Evolutionary conservation across 2,329 filamentous ascomycete species (phyloP).

Genomic region (Colletotrichum chrysophilum): DNA sequence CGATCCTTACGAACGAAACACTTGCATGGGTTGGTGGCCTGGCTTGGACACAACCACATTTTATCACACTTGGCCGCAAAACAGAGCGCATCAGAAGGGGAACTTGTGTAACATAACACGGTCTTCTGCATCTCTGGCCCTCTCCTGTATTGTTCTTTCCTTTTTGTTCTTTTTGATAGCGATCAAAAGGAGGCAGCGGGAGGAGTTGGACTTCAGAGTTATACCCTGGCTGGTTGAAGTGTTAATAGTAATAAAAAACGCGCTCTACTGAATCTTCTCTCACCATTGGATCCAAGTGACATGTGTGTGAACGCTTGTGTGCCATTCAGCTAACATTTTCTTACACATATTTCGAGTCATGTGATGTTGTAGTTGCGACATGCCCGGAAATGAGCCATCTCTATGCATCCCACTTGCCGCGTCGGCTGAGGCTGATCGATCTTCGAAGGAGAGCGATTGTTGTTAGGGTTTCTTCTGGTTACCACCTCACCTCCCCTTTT

Average conservation of each 20-base stretch:
- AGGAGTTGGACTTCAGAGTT: not conserved
- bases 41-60: not conserved
- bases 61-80: not conserved
- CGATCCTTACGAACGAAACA: conserved; percentile 60
- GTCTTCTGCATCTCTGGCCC: not conserved
- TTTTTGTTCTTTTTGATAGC: not conserved
- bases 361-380: not conserved
- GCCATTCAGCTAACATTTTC: not conserved
- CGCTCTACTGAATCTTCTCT: not conserved
- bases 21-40: conserved; percentile 21
- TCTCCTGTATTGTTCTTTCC: not conserved
- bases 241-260: conserved; percentile 19
- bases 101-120: not conserved
- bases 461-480: not conserved
- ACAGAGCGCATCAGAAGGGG: conserved; percentile 7
- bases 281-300: not conserved
- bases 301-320: not conserved
- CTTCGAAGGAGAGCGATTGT: not conserved
- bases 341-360: not conserved
- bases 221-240: conserved; percentile 20
- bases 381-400: not conserved
- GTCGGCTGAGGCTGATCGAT: not conserved
- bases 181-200: conserved; percentile 7
- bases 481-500: not conserved
- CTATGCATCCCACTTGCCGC: not conserved